A percentile compares a stretch with the other conserved stretches of the same genome.
Evolutionary conservation across 805 yeast species (phyloP).

Genomic region (Tetrapisispora iriomotensis): DNA sequence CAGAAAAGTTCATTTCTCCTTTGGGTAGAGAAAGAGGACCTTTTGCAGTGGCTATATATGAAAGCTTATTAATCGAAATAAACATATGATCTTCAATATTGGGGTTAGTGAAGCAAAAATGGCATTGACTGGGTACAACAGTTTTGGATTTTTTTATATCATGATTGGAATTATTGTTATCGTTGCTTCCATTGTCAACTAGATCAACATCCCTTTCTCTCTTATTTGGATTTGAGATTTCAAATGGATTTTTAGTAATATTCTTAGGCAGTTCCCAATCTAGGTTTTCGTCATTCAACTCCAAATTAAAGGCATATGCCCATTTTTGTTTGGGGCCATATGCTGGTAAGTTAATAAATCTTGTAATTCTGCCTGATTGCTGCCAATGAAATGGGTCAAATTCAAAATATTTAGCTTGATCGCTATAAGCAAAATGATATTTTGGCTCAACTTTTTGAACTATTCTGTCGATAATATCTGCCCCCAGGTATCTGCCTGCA

Average conservation of each 20-base stretch:
- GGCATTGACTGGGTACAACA: conserved; percentile 57
- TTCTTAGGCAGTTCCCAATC: conserved; percentile 17
- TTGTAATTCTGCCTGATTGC: conserved; percentile 34
- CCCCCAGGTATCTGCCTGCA: conserved; percentile 38
- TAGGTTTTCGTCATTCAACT: conserved; percentile 22
- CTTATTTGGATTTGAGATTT: not conserved
- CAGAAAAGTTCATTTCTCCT: conserved; percentile 48
- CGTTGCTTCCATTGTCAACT: not conserved
- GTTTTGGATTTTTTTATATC: conserved; percentile 28
- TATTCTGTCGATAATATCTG: conserved; percentile 37
- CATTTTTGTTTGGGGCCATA: conserved; percentile 50
- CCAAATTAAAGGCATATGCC: conserved; percentile 63
- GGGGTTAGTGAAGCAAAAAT: conserved; percentile 77
- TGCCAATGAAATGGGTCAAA: conserved; percentile 51
- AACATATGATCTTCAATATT: conserved; percentile 71
- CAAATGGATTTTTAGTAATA: conserved; percentile 28
- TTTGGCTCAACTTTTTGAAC: conserved; percentile 43
- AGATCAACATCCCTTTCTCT: conserved; percentile 5
- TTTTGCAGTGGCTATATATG: conserved; percentile 70
- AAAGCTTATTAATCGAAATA: conserved; percentile 55
- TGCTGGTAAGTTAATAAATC: conserved; percentile 57
- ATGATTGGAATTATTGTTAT: no score
- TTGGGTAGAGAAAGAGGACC: conserved; percentile 66
- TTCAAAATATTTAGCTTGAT: conserved; percentile 42
- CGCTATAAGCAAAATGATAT: conserved; percentile 48